phyloP scores from a whole-genome alignment of 2,329 filamentous ascomycete species.

The Rhexocercosporidium sp. region DNA sequence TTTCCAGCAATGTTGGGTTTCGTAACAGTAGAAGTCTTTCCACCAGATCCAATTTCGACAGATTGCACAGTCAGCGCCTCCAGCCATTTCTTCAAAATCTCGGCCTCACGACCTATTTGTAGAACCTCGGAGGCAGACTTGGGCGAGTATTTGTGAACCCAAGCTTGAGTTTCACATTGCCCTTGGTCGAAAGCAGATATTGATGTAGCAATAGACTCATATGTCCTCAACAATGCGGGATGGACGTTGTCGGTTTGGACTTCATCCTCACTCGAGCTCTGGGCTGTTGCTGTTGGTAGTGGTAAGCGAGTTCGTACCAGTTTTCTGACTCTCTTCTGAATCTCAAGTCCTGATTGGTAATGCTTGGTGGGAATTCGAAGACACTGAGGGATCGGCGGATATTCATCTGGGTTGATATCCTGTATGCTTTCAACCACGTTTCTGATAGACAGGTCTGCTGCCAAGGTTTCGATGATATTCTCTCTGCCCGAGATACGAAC shows the following conservation, averaged over 20 bases:
- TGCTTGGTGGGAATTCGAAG: slow-evolving; percentile 60
- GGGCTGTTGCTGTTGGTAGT: slow-evolving; percentile 22
- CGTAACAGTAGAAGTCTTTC: slow-evolving; percentile 30
- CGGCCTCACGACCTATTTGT: slow-evolving; percentile 72
- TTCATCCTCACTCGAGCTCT: slow-evolving; percentile 46
- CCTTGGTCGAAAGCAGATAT: slow-evolving; percentile 83
- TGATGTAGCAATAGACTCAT: slow-evolving; percentile 60
- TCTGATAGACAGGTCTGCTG: slow-evolving; percentile 30
- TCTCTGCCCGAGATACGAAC: slow-evolving; percentile 34
- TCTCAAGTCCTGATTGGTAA: slow-evolving; percentile 61
- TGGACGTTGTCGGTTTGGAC: slow-evolving; percentile 48
- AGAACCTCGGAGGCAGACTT: slow-evolving; percentile 71
- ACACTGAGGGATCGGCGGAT: slow-evolving; percentile 51
- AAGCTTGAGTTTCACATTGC: slow-evolving; percentile 73
- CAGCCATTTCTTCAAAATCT: slow-evolving; percentile 81
- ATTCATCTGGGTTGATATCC: slow-evolving; percentile 38
- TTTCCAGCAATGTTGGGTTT: slow-evolving; percentile 52
- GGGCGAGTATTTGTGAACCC: slow-evolving; percentile 88
- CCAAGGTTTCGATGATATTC: slow-evolving; percentile 36
- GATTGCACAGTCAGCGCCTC: slow-evolving; percentile 75
- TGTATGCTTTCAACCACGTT: slow-evolving; percentile 28
- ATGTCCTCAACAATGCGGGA: slow-evolving; percentile 64
- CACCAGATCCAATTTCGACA: slow-evolving; percentile 65
- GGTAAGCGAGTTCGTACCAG: slow-evolving; percentile 47
- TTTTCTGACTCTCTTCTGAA: slow-evolving; percentile 54